phyloP scores from a whole-genome alignment of 2,329 filamentous ascomycete genomes.

The Hysterium pulicare region DNA sequence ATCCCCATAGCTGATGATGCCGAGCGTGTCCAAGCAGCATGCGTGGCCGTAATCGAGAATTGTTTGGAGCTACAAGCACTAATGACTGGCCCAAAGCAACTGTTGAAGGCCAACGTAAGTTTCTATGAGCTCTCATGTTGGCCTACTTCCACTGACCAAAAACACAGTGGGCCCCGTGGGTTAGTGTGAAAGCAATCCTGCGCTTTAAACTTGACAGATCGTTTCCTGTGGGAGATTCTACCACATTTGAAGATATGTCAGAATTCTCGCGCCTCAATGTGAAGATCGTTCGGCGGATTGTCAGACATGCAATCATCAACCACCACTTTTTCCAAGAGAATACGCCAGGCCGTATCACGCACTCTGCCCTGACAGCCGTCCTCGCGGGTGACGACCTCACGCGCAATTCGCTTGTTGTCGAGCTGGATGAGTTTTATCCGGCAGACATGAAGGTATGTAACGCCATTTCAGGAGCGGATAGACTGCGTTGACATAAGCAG shows the following conservation, averaged over 20 bases:
- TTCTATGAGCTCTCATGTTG: slow-evolving; percentile 1
- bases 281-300: slow-evolving; percentile 7
- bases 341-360: slow-evolving; percentile 8
- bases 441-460: slow-evolving; percentile 9
- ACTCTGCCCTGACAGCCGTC: slow-evolving; percentile 13
- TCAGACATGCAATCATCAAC: slow-evolving; percentile 13
- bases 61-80: slow-evolving; percentile 10
- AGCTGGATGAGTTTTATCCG: slow-evolving; percentile 12
- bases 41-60: slow-evolving; percentile 6
- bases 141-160: not conserved
- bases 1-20: slow-evolving; percentile 10
- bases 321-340: slow-evolving; percentile 13
- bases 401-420: slow-evolving; percentile 9
- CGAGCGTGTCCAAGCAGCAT: slow-evolving; percentile 7
- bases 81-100: slow-evolving; percentile 9
- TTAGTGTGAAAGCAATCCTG: slow-evolving; percentile 10
- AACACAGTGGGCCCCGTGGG: slow-evolving; percentile 7
- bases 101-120: slow-evolving; percentile 5
- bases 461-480: not conserved
- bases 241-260: slow-evolving; percentile 11
- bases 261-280: slow-evolving; percentile 9
- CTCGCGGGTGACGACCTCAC: slow-evolving; percentile 5
- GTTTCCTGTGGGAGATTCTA: slow-evolving; percentile 10
- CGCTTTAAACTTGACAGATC: slow-evolving; percentile 13
- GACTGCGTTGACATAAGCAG: not conserved